Evolutionary conservation across 164 flowering plant species (phyloP).

Genomic region (Macadamia tetraphylla): DNA sequence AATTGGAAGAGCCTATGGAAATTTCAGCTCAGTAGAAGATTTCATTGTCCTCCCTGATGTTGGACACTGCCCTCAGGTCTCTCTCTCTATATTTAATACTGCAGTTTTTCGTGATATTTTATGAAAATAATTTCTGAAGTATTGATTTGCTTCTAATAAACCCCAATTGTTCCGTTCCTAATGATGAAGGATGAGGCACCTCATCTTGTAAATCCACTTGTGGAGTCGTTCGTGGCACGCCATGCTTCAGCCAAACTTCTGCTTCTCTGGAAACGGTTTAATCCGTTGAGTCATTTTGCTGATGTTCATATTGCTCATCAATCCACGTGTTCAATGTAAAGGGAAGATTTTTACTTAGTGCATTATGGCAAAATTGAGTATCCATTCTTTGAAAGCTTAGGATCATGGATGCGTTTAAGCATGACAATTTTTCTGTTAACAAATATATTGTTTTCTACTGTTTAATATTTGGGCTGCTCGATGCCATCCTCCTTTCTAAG

Average conservation of each 20-base stretch:
- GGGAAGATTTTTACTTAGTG: too few relatives aligned
- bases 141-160: background rate
- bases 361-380: too few relatives aligned
- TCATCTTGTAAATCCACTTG: conserved; percentile 80
- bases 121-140: background rate
- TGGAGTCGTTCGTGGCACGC: conserved; percentile 70
- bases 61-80: conserved; percentile 98
- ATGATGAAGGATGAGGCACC: conserved; percentile 82
- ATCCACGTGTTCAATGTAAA: background rate
- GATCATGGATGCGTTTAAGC: too few relatives aligned
- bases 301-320: background rate
- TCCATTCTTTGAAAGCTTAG: too few relatives aligned
- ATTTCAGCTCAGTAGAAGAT: conserved; percentile 71
- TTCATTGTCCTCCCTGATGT: conserved; percentile 79
- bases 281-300: conserved; percentile 2
- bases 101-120: background rate
- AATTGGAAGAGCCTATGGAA: conserved; percentile 67
- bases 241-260: conserved; percentile 32
- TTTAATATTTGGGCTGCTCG: too few relatives aligned
- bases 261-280: conserved; percentile 11
- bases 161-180: conserved; percentile 1
- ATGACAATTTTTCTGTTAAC: too few relatives aligned
- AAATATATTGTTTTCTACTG: too few relatives aligned
- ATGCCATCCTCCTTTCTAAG: too few relatives aligned
- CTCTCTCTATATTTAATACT: conserved; percentile 15